Evolutionary conservation across 768 basidiomycete genomes (phyloP), one percentile per base, ranked within the genome.

Genomic region (Solioccasus polychromus): DNA sequence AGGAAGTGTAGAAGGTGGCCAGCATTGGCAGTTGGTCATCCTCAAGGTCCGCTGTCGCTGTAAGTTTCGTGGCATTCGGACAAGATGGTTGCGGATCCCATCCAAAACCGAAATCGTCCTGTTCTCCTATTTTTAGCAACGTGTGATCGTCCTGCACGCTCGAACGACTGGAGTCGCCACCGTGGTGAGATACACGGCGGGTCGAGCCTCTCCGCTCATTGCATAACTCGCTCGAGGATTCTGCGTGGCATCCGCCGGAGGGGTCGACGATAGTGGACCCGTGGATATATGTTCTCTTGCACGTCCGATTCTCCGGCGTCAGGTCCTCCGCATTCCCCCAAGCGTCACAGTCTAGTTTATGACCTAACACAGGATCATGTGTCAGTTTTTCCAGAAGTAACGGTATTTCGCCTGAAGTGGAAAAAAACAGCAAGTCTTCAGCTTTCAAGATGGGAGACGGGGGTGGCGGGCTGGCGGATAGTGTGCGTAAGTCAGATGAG

Each of bases 361-460:
- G n/a, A n/a, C n/a, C n/a, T n/a, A n/a, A n/a, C n/a, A n/a, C n/a
- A n/a, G n/a, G n/a, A 36, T n/a, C 32, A 34, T 30, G 44, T 34
- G 36, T 32, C 15, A 40, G 40, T 11, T 4, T 39, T 42, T 75
- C 71, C 42, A 78, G 64, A 47, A 76, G 54, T 30, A 81, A 68
- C n/a, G 77, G 79, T 44, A 82, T 79, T 39, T 75, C 70, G 25
- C 71, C 75, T 26, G 74, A 76, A 23, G 72, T 72, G 51, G 60
- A 64, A 5, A 68, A 61, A 45, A 64, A 58, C 22, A 62, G 47
- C 37, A 75, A 48, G 20, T 64, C 58, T 35, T 64, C 63, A n/a
- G 75, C 62, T 19, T 55, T 70, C 45, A 77, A 54, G 38, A 74
- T 62, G 10, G 78, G 77, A 11, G 77, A 79, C 11, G 75, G 72